Conservation (phyloP, 148 eudicot genomes). For the Cornus kousa region DNA sequence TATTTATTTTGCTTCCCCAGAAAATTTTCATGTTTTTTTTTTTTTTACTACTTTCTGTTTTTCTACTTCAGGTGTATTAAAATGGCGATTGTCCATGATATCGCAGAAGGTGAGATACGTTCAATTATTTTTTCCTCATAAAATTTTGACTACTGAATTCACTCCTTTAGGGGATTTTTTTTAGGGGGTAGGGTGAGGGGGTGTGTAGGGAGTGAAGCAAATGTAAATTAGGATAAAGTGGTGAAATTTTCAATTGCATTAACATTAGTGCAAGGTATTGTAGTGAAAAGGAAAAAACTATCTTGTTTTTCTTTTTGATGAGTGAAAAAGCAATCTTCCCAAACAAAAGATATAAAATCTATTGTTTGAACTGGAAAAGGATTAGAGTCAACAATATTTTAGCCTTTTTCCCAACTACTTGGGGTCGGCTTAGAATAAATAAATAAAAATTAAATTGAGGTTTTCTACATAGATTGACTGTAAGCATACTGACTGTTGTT, state of each 20-base stretch:
- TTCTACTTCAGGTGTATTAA: constrained; percentile 68
- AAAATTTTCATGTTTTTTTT: not conserved
- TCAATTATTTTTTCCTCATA: not conserved
- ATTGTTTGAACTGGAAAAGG: too few relatives aligned
- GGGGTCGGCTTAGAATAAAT: too few relatives aligned
- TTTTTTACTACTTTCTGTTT: not conserved
- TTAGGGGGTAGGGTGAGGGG: not conserved
- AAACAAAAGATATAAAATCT: too few relatives aligned
- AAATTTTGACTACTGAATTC: not conserved
- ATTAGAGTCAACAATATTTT: too few relatives aligned
- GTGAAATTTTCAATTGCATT: not conserved
- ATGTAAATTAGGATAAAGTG: not conserved
- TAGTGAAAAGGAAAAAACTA: too few relatives aligned
- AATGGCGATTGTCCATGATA: constrained; percentile 95
- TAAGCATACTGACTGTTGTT: too few relatives aligned
- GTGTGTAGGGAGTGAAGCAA: not conserved
- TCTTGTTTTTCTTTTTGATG: too few relatives aligned
- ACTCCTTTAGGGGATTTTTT: not conserved
- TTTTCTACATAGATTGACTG: too few relatives aligned
- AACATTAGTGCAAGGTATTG: too few relatives aligned
- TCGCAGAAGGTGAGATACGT: constrained; percentile 77
- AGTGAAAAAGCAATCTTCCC: not conserved
- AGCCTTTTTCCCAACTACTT: too few relatives aligned
- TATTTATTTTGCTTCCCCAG: not conserved
- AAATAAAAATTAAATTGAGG: too few relatives aligned